Evolutionary conservation across 2,329 filamentous ascomycete species (phyloP).

Genomic region (Metarhizium sp.): DNA sequence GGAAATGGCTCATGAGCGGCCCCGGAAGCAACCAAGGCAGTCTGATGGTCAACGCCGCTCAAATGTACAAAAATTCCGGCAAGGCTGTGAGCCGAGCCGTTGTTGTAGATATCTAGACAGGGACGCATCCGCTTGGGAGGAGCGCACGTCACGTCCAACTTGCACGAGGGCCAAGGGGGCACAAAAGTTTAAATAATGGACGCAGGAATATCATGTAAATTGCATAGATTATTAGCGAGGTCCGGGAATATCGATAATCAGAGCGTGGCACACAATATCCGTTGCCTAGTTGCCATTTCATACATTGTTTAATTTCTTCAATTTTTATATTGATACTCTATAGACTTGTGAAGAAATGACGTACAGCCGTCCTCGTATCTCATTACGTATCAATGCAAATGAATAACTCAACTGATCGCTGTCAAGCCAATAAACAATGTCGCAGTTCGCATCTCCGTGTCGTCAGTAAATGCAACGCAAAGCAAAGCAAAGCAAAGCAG

Average conservation of each 20-base stretch:
- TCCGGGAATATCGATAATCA: background rate
- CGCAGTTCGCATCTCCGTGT: background rate
- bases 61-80: constrained; percentile 45
- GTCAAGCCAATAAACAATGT: background rate
- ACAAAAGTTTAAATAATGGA: no score
- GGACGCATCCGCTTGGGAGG: background rate
- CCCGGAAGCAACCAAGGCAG: constrained; percentile 39
- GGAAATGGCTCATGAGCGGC: constrained; percentile 48
- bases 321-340: background rate
- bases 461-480: background rate
- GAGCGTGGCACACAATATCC: background rate
- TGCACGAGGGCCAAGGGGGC: background rate
- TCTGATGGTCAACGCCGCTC: constrained; percentile 47
- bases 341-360: background rate
- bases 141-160: background rate
- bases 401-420: background rate
- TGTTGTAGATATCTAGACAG: constrained; percentile 23
- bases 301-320: background rate
- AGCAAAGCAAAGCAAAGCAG: background rate
- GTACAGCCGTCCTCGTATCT: background rate
- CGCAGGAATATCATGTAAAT: background rate
- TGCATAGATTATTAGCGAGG: background rate
- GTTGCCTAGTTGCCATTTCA: background rate
- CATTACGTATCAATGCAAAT: background rate
- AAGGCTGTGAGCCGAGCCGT: constrained; percentile 32